phyloP scores from a whole-genome alignment of 371 early-diverging fungal species.

The Entomophthora muscae region DNA sequence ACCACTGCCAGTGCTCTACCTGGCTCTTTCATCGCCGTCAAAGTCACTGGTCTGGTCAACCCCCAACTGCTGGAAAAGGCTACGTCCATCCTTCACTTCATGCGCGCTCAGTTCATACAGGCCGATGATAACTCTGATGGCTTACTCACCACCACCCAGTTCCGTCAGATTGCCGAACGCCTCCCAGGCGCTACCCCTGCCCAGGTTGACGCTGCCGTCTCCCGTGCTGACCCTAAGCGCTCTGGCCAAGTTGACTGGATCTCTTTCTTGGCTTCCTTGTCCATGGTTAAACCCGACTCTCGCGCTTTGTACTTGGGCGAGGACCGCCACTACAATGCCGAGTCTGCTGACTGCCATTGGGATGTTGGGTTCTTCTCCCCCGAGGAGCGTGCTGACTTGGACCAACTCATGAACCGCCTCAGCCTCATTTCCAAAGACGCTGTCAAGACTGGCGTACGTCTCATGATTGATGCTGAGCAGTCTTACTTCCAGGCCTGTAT shows the following conservation, averaged over 20 bases:
- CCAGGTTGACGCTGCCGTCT: slow-evolving; percentile 15
- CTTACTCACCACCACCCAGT: slow-evolving; percentile 17
- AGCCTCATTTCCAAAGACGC: slow-evolving; percentile 44
- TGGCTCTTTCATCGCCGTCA: slow-evolving; percentile 64
- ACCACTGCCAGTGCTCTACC: slow-evolving; percentile 44
- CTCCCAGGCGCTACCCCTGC: slow-evolving; percentile 19
- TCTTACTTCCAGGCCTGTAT: slow-evolving; percentile 85
- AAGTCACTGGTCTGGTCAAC: slow-evolving; percentile 71
- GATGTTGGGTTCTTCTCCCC: slow-evolving; percentile 16
- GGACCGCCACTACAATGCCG: slow-evolving; percentile 1
- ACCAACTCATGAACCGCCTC: slow-evolving; percentile 40
- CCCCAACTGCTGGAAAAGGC: slow-evolving; percentile 55
- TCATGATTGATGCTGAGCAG: slow-evolving; percentile 20
- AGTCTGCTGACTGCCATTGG: neutral
- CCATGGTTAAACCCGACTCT: slow-evolving; percentile 30
- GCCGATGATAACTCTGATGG: slow-evolving; percentile 28
- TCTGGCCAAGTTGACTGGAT: slow-evolving; percentile 30
- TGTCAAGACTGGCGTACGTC: slow-evolving; percentile 32
- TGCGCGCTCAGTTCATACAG: slow-evolving; percentile 22
- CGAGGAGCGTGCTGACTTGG: slow-evolving; percentile 52
- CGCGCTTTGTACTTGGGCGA: slow-evolving; percentile 21
- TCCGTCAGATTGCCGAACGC: slow-evolving; percentile 16
- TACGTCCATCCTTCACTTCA: slow-evolving; percentile 27
- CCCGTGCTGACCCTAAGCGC: slow-evolving; percentile 21
- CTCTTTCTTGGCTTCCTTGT: slow-evolving; percentile 33